Evolutionary conservation across 2,329 filamentous ascomycete species (phyloP).

Genomic region (Claviceps quebecensis): DNA sequence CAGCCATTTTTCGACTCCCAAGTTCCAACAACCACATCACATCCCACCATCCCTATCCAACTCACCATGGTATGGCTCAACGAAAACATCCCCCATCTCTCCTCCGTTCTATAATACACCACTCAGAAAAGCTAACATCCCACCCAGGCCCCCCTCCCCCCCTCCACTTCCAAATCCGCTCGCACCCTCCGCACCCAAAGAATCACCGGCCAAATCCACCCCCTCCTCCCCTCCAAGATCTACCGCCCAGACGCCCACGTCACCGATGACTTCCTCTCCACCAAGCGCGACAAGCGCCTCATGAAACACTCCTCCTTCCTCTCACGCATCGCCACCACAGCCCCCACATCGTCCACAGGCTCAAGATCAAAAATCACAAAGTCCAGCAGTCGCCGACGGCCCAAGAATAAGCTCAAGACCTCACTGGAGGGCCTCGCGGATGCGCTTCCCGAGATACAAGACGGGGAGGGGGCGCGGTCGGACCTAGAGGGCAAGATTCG

Average conservation of each 20-base stretch:
- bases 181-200: slow-evolving; percentile 41
- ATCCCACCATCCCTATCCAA: too few relatives aligned
- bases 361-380: background rate
- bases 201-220: slow-evolving; percentile 33
- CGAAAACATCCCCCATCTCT: too few relatives aligned
- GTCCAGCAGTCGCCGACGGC: slow-evolving; percentile 29
- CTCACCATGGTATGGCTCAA: too few relatives aligned
- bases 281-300: slow-evolving; percentile 69
- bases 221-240: slow-evolving; percentile 35
- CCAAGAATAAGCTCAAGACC: slow-evolving; percentile 64
- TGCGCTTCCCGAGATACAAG: slow-evolving; percentile 53
- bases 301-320: slow-evolving; percentile 75
- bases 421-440: slow-evolving; percentile 65
- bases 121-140: background rate
- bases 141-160: slow-evolving; percentile 10
- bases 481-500: slow-evolving; percentile 45
- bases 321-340: slow-evolving; percentile 55
- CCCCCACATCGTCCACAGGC: slow-evolving; percentile 3
- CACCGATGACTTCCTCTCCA: slow-evolving; percentile 47
- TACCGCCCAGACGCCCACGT: slow-evolving; percentile 37
- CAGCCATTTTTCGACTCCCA: too few relatives aligned
- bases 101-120: too few relatives aligned
- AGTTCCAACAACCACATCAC: too few relatives aligned
- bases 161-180: slow-evolving; percentile 26
- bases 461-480: slow-evolving; percentile 31